Evolutionary conservation across 257 asterid species (phyloP).

Genomic region (Solanum stenotomum): DNA sequence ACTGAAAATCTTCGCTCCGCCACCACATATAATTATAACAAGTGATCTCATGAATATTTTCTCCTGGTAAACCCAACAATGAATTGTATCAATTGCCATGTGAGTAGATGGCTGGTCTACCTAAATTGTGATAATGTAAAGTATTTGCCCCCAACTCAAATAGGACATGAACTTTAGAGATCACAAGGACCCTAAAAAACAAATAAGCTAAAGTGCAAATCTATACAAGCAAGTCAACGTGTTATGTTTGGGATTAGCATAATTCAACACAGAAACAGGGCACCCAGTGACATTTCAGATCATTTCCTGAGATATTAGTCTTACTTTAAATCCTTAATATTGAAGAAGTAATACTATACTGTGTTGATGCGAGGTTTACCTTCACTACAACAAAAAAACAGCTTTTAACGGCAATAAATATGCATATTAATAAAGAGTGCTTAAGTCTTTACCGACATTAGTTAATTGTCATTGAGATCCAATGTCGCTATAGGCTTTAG

Average conservation of each 20-base stretch:
- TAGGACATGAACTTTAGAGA: background rate
- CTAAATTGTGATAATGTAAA: background rate
- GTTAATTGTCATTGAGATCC: too few species aligned
- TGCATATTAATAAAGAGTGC: too few species aligned
- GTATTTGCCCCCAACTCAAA: background rate
- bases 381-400: too few species aligned
- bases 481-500: too few species aligned
- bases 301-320: background rate
- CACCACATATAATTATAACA: background rate
- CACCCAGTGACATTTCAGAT: background rate
- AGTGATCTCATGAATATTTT: background rate
- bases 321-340: background rate
- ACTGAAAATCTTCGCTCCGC: background rate
- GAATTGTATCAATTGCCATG: background rate
- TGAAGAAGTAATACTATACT: background rate
- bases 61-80: too few species aligned
- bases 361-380: background rate
- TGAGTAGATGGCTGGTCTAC: background rate
- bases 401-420: too few species aligned
- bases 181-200: background rate
- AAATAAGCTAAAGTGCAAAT: background rate
- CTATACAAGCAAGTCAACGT: background rate
- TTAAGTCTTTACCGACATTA: too few species aligned
- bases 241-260: background rate
- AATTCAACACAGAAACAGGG: background rate